These are phyloP conservation scores for Carex arenaria DNA, from an alignment of 202 grass and related monocot genomes.

Conservation along the genomic window DNA sequence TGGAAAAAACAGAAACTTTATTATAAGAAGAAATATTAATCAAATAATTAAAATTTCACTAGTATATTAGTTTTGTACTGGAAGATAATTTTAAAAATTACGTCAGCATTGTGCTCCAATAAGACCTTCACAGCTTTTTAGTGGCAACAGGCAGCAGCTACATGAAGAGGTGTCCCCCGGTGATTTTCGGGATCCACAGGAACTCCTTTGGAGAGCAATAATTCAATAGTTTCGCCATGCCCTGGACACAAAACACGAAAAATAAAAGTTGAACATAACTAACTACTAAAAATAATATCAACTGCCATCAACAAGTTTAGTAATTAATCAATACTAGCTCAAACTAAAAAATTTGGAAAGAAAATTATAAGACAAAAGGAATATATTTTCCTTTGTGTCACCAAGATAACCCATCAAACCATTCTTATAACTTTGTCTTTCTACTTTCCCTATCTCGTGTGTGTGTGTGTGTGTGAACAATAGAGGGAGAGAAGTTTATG, in stretches of 20 bases:
- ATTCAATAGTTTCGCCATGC: background rate
- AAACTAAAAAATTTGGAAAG: background rate
- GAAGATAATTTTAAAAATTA: background rate
- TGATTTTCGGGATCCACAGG: background rate
- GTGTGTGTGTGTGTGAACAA: background rate
- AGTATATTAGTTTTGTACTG: background rate
- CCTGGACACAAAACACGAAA: background rate
- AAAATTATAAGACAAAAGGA: background rate
- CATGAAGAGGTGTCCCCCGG: background rate
- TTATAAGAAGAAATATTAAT: background rate
- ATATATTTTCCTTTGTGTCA: background rate
- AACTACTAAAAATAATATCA: background rate
- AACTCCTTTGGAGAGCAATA: background rate
- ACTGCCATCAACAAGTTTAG: background rate
- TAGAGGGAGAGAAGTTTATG: background rate
- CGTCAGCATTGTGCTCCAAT: constrained; percentile 6
- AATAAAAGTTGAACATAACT: background rate
- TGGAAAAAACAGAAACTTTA: background rate
- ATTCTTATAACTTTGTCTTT: background rate
- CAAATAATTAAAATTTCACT: background rate
- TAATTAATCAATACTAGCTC: background rate
- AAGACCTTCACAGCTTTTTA: background rate
- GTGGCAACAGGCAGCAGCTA: background rate
- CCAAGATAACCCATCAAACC: background rate
- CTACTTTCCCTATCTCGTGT: background rate